Evolutionary conservation across 768 basidiomycete species (phyloP).

Genomic region (Lactarius tabidus): DNA sequence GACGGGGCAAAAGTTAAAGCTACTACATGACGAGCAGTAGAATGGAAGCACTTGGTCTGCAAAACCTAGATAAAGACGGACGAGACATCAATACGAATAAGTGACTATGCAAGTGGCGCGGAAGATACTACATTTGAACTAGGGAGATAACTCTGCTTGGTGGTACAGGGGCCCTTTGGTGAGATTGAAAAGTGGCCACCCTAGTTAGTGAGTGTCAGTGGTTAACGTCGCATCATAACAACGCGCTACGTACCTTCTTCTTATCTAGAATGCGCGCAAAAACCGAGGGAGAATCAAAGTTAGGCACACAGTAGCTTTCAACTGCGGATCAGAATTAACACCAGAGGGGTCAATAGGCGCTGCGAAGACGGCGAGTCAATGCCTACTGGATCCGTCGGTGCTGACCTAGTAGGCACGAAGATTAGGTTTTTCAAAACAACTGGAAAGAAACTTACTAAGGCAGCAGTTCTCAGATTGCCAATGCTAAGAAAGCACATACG

Average conservation of each 20-base stretch:
- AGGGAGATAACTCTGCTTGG: conserved; percentile 81
- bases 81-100: not conserved
- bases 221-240: not conserved
- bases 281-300: conserved; percentile 91
- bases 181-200: conserved; percentile 91
- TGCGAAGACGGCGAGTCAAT: not conserved
- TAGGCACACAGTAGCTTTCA: conserved; percentile 88
- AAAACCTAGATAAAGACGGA: conserved; percentile 48
- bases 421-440: not conserved
- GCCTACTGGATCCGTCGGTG: conserved; percentile 72
- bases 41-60: conserved; percentile 62
- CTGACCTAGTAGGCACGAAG: conserved; percentile 47
- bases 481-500: conserved; percentile 46
- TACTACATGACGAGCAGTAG: not conserved
- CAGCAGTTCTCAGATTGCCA: conserved; percentile 80
- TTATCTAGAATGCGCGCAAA: conserved; percentile 90
- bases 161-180: conserved; percentile 63
- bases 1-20: not conserved
- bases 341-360: not conserved
- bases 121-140: conserved; percentile 60
- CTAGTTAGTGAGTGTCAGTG: conserved; percentile 32
- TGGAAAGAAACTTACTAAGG: conserved; percentile 43
- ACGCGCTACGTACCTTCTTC: conserved; percentile 46
- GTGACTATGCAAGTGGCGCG: no score
- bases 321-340: conserved; percentile 40